phyloP scores from a whole-genome alignment of 495 filamentous ascomycete species.

The Podospora pseudoanserina region DNA sequence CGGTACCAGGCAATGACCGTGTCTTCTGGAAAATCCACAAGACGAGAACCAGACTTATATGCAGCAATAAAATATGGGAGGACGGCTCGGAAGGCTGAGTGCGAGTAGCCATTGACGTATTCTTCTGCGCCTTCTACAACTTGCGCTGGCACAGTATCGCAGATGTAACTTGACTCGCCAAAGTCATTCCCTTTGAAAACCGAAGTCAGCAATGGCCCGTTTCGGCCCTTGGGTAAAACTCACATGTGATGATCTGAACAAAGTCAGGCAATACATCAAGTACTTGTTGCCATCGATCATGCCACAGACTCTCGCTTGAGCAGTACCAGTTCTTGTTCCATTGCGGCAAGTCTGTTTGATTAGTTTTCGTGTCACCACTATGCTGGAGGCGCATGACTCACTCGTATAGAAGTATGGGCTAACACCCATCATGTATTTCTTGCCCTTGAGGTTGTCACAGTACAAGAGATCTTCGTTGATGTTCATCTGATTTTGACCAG shows the following conservation, averaged over 20 bases:
- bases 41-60: conserved; percentile 53
- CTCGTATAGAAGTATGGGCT: conserved; percentile 70
- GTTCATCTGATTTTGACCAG: conserved; percentile 52
- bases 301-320: conserved; percentile 68
- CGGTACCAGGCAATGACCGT: conserved; percentile 64
- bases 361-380: neutral
- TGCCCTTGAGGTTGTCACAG: conserved; percentile 45
- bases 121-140: conserved; percentile 48
- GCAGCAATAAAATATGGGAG: conserved; percentile 63
- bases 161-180: conserved; percentile 73
- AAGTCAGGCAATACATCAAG: conserved; percentile 60
- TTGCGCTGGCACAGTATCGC: conserved; percentile 48
- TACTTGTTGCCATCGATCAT: conserved; percentile 67
- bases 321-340: conserved; percentile 74
- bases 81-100: conserved; percentile 44
- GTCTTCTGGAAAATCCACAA: conserved; percentile 45
- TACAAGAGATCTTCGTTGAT: conserved; percentile 54
- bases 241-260: conserved; percentile 55
- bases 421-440: conserved; percentile 76
- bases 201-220: neutral
- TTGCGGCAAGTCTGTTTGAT: conserved; percentile 55
- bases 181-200: conserved; percentile 64
- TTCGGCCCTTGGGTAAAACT: neutral
- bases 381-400: conserved; percentile 19
- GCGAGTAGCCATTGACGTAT: conserved; percentile 45